These are phyloP conservation scores for Amanita phalloides DNA, from an alignment of 768 basidiomycete genomes.

Conservation along the genomic window DNA sequence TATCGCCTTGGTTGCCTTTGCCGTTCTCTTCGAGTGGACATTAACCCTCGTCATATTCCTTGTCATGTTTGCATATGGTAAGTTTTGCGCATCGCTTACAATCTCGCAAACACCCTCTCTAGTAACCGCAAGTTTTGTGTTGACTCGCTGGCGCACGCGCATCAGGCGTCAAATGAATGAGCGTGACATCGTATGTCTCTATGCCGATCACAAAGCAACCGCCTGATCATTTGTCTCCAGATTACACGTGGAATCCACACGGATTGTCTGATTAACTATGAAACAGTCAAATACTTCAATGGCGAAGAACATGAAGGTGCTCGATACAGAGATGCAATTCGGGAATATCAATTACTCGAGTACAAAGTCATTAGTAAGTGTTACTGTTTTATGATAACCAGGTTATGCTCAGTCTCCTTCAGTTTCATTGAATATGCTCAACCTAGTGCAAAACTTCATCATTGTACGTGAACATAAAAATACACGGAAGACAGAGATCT, in stretches of 20 bases:
- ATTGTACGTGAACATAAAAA: slow-evolving; percentile 35
- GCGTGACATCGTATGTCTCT: slow-evolving; percentile 50
- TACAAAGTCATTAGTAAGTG: slow-evolving; percentile 61
- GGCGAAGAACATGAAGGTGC: slow-evolving; percentile 72
- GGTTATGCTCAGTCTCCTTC: slow-evolving; percentile 3
- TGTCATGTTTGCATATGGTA: slow-evolving; percentile 69
- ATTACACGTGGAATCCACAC: slow-evolving; percentile 76
- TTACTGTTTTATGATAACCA: neutral
- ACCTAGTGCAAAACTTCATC: slow-evolving; percentile 73
- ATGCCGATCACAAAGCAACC: neutral
- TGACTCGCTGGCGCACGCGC: slow-evolving; percentile 66
- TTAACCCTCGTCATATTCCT: slow-evolving; percentile 57
- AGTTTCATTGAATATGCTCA: slow-evolving; percentile 68
- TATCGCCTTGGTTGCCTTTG: slow-evolving; percentile 62
- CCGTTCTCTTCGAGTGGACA: slow-evolving; percentile 51
- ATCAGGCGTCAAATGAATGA: slow-evolving; percentile 77
- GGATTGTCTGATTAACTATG: slow-evolving; percentile 72
- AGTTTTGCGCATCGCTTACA: slow-evolving; percentile 10
- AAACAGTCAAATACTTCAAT: slow-evolving; percentile 86
- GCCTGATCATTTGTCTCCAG: slow-evolving; percentile 18
- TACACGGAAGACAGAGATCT: neutral
- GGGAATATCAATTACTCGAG: slow-evolving; percentile 64
- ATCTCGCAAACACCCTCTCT: slow-evolving; percentile 1
- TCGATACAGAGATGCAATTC: slow-evolving; percentile 62
- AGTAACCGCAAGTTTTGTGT: slow-evolving; percentile 38